Percentiles rank a stretch among this genome's conserved stretches.
These are phyloP conservation scores for Fusarium floridanum DNA, from an alignment of 2,329 filamentous ascomycete genomes.

Conservation along the genomic window DNA sequence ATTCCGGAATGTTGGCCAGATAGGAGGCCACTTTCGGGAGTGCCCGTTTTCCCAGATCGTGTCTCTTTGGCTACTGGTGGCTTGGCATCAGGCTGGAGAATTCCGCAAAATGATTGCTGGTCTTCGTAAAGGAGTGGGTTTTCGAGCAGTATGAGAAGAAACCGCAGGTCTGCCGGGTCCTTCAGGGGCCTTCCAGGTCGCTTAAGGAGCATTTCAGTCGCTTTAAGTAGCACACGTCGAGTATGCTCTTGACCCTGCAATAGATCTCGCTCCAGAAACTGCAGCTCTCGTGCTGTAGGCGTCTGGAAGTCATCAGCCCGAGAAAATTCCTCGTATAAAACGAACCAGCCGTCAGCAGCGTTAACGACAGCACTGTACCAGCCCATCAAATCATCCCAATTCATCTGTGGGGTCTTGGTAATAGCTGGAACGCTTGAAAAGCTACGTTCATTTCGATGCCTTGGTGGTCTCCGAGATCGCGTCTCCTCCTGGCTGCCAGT, in stretches of 20 bases:
- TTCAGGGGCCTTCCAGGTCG: conserved; percentile 78
- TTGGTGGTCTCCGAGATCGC: conserved; percentile 31
- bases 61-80: conserved; percentile 19
- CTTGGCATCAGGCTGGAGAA: conserved; percentile 51
- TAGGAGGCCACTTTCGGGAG: conserved; percentile 56
- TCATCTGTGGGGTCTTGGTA: conserved; percentile 72
- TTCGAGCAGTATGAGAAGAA: conserved; percentile 80
- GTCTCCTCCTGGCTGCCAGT: conserved; percentile 68
- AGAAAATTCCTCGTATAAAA: conserved; percentile 67
- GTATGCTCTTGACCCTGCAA: conserved; percentile 75
- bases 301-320: conserved; percentile 46
- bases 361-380: conserved; percentile 82
- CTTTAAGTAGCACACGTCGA: conserved; percentile 79
- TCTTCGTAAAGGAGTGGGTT: conserved; percentile 79
- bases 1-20: conserved; percentile 83
- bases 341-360: conserved; percentile 75
- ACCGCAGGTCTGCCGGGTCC: conserved; percentile 78
- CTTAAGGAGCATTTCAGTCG: conserved; percentile 83
- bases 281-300: conserved; percentile 53
- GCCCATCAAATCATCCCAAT: conserved; percentile 77
- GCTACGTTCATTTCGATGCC: conserved; percentile 32
- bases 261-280: conserved; percentile 61
- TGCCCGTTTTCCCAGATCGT: conserved; percentile 26
- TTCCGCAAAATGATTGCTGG: conserved; percentile 56
- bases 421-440: conserved; percentile 27